A percentile compares a stretch with the other conserved stretches of the same genome.
phyloP scores from a whole-genome alignment of 345 rosid genomes.

The Moringa oleifera region DNA sequence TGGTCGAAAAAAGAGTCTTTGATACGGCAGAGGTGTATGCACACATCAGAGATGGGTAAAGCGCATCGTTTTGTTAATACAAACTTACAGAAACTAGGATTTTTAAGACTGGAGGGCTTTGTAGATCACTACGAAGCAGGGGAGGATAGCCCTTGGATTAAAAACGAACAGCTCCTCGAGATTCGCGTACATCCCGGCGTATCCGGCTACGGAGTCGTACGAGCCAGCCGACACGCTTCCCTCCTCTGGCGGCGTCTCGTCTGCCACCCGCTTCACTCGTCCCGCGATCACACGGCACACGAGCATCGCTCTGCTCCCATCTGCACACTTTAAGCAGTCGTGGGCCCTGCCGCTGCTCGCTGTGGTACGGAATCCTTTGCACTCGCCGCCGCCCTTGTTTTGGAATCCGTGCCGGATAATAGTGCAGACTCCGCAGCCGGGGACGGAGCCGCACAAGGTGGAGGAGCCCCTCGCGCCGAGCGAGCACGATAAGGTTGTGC shows the following conservation, averaged over 20 bases:
- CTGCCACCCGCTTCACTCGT: constrained; percentile 51
- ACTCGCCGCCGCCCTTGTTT: constrained; percentile 24
- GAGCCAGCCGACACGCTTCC: constrained; percentile 32
- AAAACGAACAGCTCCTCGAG: constrained; percentile 77
- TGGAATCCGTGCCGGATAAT: constrained; percentile 74
- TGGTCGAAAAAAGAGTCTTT: too few species aligned
- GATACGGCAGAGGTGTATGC: too few species aligned
- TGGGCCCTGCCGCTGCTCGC: constrained; percentile 99
- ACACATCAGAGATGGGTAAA: too few species aligned
- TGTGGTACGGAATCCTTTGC: constrained; percentile 60
- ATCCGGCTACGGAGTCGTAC: constrained; percentile 77
- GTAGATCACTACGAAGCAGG: constrained; percentile 95
- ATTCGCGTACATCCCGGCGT: constrained; percentile 63
- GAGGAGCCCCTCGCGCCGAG: constrained; percentile 78
- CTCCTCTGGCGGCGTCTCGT: constrained; percentile 27
- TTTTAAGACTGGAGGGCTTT: constrained; percentile 51
- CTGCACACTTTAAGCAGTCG: constrained; percentile 51
- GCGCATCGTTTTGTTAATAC: too few species aligned
- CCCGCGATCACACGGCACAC: constrained; percentile 98
- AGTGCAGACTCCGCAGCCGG: constrained; percentile 90
- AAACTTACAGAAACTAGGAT: too few species aligned
- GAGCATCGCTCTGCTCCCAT: constrained; percentile 80
- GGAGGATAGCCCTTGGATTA: constrained; percentile 87
- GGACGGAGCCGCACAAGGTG: constrained; percentile 73
- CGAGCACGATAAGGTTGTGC: constrained; percentile 68